Evolutionary conservation across 305 asterid genomes (phyloP).

Genomic region (Caryopteris hybrid): DNA sequence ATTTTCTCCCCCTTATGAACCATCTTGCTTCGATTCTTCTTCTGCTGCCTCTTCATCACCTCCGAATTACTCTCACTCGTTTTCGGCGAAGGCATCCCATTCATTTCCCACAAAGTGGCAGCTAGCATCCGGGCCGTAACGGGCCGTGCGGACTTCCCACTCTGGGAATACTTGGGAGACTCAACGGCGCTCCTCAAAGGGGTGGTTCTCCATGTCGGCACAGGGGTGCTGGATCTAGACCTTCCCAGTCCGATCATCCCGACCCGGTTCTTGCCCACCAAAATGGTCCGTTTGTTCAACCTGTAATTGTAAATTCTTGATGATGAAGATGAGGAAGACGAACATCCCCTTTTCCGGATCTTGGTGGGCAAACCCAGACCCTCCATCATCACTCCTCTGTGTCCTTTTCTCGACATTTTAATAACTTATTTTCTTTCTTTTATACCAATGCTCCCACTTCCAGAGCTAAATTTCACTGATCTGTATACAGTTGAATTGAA

Average conservation of each 20-base stretch:
- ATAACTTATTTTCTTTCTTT: not conserved
- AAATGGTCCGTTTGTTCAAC: constrained; percentile 66
- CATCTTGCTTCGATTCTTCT: constrained; percentile 29
- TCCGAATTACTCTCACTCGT: constrained; percentile 37
- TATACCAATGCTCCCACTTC: too few species aligned
- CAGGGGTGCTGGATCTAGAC: constrained; percentile 90
- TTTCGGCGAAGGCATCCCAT: constrained; percentile 73
- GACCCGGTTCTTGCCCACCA: constrained; percentile 65
- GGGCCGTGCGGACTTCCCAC: constrained; percentile 62
- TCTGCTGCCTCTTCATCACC: constrained; percentile 31
- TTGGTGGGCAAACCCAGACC: constrained; percentile 50
- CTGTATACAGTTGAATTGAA: not conserved
- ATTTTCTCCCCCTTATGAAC: constrained; percentile 45
- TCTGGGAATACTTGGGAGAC: constrained; percentile 56
- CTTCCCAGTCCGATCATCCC: constrained; percentile 47
- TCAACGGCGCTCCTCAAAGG: constrained; percentile 49
- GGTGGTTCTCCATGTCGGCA: constrained; percentile 76
- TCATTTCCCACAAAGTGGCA: constrained; percentile 93
- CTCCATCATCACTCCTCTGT: constrained; percentile 43
- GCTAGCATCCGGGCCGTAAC: constrained; percentile 87
- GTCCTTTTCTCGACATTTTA: constrained; percentile 47
- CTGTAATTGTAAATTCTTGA: constrained; percentile 59
- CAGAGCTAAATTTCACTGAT: constrained; percentile 14
- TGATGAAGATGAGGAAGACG: constrained; percentile 82
- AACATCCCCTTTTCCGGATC: constrained; percentile 90